Conservation (phyloP, 164 flowering plant genomes). For the Houttuynia cordata region DNA sequence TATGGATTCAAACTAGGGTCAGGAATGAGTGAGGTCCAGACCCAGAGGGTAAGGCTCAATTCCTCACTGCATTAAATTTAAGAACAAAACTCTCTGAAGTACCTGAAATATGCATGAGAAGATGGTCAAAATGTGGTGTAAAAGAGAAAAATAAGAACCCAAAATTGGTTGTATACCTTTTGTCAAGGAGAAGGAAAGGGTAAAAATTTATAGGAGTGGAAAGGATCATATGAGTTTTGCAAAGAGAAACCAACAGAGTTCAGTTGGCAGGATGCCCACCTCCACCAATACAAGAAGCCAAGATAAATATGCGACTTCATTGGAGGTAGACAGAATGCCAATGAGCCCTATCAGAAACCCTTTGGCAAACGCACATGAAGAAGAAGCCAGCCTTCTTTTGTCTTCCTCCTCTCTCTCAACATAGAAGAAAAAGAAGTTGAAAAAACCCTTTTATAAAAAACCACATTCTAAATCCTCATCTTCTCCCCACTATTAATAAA, state of each 20-base stretch:
- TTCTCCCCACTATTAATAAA: neutral
- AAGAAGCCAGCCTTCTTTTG: neutral
- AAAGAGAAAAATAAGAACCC: no score
- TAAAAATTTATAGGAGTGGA: neutral
- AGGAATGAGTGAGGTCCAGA: no score
- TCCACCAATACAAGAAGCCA: constrained; percentile 16
- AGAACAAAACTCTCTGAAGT: no score
- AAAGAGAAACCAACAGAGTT: constrained; percentile 76
- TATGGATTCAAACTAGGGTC: no score
- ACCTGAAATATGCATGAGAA: no score
- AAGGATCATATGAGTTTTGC: constrained; percentile 59
- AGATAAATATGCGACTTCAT: constrained; percentile 1
- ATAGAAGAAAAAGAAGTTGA: no score
- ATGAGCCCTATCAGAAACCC: constrained; percentile 67
- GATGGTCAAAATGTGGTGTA: no score
- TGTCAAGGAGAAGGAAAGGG: neutral
- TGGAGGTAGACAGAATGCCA: constrained; percentile 97
- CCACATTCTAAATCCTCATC: neutral
- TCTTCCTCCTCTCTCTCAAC: no score
- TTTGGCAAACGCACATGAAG: constrained; percentile 61
- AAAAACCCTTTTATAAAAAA: neutral
- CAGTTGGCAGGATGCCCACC: constrained; percentile 99
- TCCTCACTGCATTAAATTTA: no score
- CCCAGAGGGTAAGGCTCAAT: no score
- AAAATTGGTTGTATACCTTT: neutral